phyloP scores from a whole-genome alignment of 441 rosid genomes.

The Bocquillonia castaneifolia region DNA sequence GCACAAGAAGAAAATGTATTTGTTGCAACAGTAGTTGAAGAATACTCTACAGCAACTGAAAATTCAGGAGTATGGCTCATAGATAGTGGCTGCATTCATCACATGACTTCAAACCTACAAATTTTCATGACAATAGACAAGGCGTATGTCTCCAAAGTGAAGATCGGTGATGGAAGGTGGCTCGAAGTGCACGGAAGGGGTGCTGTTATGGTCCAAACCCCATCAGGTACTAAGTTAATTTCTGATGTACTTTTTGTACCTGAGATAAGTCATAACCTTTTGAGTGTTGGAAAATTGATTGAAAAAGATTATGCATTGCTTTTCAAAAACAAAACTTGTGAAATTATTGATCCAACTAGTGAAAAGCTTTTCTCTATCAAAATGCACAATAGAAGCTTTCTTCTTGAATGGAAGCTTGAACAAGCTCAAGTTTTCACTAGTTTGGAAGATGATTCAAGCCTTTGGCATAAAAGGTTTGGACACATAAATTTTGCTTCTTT shows the following conservation, averaged over 20 bases:
- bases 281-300: not conserved
- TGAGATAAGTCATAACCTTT: not conserved
- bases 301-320: not conserved
- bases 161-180: not conserved
- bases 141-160: not conserved
- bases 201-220: not conserved
- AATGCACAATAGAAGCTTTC: not conserved
- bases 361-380: not conserved
- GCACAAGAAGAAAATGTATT: not conserved
- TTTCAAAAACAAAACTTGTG: not conserved
- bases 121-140: not conserved
- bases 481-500: not conserved
- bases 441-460: not conserved
- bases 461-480: not conserved
- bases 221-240: not conserved
- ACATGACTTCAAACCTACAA: not conserved
- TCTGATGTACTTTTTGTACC: not conserved
- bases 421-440: not conserved
- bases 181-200: not conserved
- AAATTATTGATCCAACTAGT: not conserved
- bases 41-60: not conserved
- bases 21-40: no score
- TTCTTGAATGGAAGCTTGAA: not conserved
- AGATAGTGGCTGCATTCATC: not conserved
- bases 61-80: not conserved